Evolutionary conservation across 495 filamentous ascomycete species (phyloP), one percentile per base, ranked within the genome.

Genomic region (Parathielavia hyrcaniae): DNA sequence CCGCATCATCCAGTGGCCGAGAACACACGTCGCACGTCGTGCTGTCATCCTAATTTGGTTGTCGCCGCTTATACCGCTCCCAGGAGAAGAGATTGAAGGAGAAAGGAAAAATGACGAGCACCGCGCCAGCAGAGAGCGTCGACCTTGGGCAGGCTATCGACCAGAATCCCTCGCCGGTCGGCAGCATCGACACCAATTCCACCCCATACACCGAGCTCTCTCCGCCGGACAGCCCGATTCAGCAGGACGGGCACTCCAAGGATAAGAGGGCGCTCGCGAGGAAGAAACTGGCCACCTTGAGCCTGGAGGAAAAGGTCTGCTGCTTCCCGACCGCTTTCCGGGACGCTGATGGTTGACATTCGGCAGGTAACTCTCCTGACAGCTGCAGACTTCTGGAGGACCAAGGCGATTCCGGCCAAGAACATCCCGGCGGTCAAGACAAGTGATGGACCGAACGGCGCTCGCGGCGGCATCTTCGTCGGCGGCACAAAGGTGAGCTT

Each of bases 301-400:
- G 77, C 16, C 60, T 75, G 50, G 76, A 82, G 60, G 79, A 83
- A 59, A 82, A 83, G 73, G 80, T 82, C 62, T 48, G 66, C 11
- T 39, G 32, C 38, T 32, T 12, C 14, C 5, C 17, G 45, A 34
- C 5, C 34, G 30, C 39, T 32, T 55, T 40, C 47, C 16, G 38
- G 41, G 46, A 23, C 26, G 20, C 26, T 11, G 22, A 43, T 52
- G 53, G 44, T 63, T 75, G 61, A 75, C 62, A 59, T 16, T 16
- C 11, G 12, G 41, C 54, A 85, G 82, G 74, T 84, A 40, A 81
- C 81, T 10, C 72, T 85, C 26, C 67, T 85, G 8, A 77, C 81
- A 35, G 87, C 85, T 39, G 81, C 81, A 48, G 88, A 90, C 66
- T 89, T 90, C 70, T 91, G 88, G 88, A 83, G 88, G 52, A 90